Evolutionary conservation across 2,329 filamentous ascomycete genomes (phyloP), one percentile per base, ranked within the genome.

Genomic region (Zasmidium angulare): DNA sequence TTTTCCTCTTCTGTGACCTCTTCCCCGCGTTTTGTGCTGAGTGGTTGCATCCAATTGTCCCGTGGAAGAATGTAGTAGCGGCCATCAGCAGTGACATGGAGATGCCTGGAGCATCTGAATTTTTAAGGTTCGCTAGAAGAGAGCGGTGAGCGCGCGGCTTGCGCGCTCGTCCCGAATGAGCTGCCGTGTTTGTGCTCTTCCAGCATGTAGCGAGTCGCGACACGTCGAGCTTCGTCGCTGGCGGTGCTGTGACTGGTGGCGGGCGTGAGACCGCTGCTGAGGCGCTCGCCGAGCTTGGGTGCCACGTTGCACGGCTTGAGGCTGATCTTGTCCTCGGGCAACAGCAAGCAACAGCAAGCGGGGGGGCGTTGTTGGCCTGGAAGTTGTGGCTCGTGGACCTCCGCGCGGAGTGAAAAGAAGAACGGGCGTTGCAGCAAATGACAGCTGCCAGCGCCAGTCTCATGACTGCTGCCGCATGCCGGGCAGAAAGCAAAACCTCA

Each of bases 261-360:
- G 21, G 49, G 29, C 23, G 21, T 26, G 52, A 54, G 3, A 54
- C 36, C 49, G 49, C 49, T 26, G 21, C 49, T 7, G 23, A 26
- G 21, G 24, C 17, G 21, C 49, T 50, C 10, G 20, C 21, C 21
- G 47, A 23, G 10, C 22, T 26, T 55, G 10, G 22, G 46, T 49
- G 53, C 53, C 53, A 55, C 53, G 53, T 55, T 55, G 9, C 46
- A n/a, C 24, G 31, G 20, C 46, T 24, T 47, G 36, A 36, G n/a
- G 53, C 9, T 47, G 53, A 55, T 55, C 53, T 22, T 49, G 24
- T 24, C 46, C 46, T 29, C 46, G 46, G 47, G 17, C 4, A 19
- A 24, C 49, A 10, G 2, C 49, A 9, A 21, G n/a, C n/a, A n/a
- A n/a, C n/a, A n/a, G n/a, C n/a, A n/a, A n/a, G n/a, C n/a, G n/a